These are phyloP conservation scores for Cotoneaster glaucophyllus DNA, from an alignment of 306 rosid genomes.

Conservation along the genomic window DNA sequence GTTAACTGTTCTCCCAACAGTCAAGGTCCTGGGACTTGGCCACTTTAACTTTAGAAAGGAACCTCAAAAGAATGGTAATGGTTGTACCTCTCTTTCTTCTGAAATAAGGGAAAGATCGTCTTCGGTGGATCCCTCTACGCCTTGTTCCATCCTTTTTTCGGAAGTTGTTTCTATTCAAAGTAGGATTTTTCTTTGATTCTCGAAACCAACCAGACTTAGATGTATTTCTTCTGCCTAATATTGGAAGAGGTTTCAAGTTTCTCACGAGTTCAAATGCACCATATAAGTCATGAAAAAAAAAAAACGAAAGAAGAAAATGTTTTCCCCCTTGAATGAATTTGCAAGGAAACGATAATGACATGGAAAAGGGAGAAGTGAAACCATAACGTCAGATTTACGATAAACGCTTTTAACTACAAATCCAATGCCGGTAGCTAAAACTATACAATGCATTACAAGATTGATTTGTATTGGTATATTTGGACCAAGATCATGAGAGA, in stretches of 20 bases:
- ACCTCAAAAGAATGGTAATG: slow-evolving; percentile 7
- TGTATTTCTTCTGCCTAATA: too few species aligned
- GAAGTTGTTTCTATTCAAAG: neutral
- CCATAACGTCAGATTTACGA: neutral
- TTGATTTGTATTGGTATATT: neutral
- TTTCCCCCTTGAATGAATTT: too few species aligned
- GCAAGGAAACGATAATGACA: too few species aligned
- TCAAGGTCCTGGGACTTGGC: slow-evolving; percentile 8
- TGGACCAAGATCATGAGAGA: neutral
- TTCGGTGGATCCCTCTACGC: too few species aligned
- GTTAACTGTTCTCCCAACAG: slow-evolving; percentile 9
- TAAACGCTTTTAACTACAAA: neutral
- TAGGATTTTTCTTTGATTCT: neutral
- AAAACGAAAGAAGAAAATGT: too few species aligned
- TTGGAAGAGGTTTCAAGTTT: too few species aligned
- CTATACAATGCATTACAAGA: neutral
- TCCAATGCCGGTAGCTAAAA: neutral
- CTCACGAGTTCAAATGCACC: too few species aligned
- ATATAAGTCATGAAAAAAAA: too few species aligned
- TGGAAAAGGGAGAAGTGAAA: too few species aligned
- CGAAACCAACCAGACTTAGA: too few species aligned
- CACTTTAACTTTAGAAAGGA: slow-evolving; percentile 27
- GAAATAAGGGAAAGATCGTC: neutral
- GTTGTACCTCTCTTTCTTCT: neutral
- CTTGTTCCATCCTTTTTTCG: neutral